Base-by-base conservation (phyloP, 768 basidiomycete genomes). In the Boletus subparvulus region DNA sequence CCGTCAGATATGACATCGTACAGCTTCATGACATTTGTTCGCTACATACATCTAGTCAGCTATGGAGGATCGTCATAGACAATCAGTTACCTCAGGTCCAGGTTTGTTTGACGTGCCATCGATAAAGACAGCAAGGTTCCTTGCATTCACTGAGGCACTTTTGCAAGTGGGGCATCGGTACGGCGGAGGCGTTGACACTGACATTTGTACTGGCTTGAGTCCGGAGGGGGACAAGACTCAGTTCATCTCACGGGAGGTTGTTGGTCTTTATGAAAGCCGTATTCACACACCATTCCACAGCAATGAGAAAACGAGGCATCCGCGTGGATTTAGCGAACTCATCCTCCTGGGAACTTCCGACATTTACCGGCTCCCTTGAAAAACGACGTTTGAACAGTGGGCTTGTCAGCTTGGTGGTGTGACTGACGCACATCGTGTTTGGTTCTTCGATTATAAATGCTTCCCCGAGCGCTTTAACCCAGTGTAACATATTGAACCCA, bases 21-120 rank as follows among this genome's bases (percentile, higher is more conserved):
- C 1, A 75, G 59, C 42, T 73, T 72, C n/a, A 67, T 47, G 45
- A 75, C 66, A 42, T 73, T 72, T 10, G 74, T 70, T 47, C 70
- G 65, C 74, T 75, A 44, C 10, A 6, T 3, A 7, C 1, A 24
- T 28, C 6, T 6, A 3, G 21, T 50, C 16, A 49, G n/a, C 17
- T 17, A 4, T 13, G 10, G 17, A n/a, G 33, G 21, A 17, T 13
- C 2, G 6, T 10, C 4, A 16, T 11, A 7, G 16, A 21, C 4
- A 42, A 17, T 71, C 76, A 37, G 55, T 52, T 24, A 86, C 87
- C 70, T 76, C 59, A 78, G 16, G 19, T 21, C 54, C 60, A 49
- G 53, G 47, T 43, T 48, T 33, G 44, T 63, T 63, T 1, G 57
- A 59, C 7, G 61, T 63, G 1, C 62, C 62, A 21, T 63, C 62